These are phyloP conservation scores for Hysterium pulicare DNA, from an alignment of 2,329 filamentous ascomycete genomes.

Conservation along the genomic window DNA sequence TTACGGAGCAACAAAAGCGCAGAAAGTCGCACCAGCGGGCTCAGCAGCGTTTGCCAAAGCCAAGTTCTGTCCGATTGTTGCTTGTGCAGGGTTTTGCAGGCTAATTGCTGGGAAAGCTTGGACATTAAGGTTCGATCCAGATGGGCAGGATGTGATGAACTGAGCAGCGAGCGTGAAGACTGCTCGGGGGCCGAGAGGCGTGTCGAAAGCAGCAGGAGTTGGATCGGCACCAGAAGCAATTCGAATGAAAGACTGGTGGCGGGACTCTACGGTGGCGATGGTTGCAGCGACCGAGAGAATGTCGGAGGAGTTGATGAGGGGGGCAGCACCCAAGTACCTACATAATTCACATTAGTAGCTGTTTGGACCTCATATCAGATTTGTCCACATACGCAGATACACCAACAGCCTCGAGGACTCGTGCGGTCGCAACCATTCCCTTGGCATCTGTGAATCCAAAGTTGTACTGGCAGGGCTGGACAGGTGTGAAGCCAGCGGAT, in stretches of 20 bases:
- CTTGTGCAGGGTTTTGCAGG: slow-evolving; percentile 51
- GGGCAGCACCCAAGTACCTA: slow-evolving; percentile 63
- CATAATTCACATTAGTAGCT: slow-evolving; percentile 2
- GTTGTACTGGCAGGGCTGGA: slow-evolving; percentile 68
- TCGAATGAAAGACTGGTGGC: slow-evolving; percentile 72
- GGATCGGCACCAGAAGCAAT: slow-evolving; percentile 56
- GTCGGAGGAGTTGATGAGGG: slow-evolving; percentile 56
- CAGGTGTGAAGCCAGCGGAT: slow-evolving; percentile 61
- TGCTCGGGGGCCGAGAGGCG: slow-evolving; percentile 62
- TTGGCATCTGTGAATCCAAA: slow-evolving; percentile 64
- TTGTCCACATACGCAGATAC: slow-evolving; percentile 60
- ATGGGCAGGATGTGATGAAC: slow-evolving; percentile 69
- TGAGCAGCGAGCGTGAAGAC: slow-evolving; percentile 71
- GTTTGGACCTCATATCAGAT: background rate
- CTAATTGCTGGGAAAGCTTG: slow-evolving; percentile 58
- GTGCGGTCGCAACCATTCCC: slow-evolving; percentile 66
- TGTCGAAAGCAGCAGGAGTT: slow-evolving; percentile 68
- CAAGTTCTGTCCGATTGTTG: slow-evolving; percentile 37
- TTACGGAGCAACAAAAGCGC: slow-evolving; percentile 64
- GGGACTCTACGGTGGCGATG: slow-evolving; percentile 70
- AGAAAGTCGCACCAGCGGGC: slow-evolving; percentile 52
- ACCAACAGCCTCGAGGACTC: slow-evolving; percentile 69
- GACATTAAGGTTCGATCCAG: slow-evolving; percentile 60
- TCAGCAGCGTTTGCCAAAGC: slow-evolving; percentile 34
- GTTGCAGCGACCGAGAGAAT: slow-evolving; percentile 65